Conservation (phyloP, 148 eudicot genomes). For the Bassia scoparia region DNA sequence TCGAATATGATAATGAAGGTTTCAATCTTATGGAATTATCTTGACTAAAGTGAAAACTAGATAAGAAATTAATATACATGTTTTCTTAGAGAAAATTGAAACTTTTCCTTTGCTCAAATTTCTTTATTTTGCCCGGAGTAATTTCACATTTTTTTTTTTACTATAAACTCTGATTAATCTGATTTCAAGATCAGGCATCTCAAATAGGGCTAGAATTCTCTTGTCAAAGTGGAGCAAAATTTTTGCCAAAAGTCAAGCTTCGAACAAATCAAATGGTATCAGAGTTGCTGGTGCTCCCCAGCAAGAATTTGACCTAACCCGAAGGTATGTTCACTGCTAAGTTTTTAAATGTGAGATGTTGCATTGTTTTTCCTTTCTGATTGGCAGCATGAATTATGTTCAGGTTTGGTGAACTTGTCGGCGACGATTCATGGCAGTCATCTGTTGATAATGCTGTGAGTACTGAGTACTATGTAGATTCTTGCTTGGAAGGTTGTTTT, state of each 20-base stretch:
- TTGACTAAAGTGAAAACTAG: too few relatives aligned
- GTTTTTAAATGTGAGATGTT: not conserved
- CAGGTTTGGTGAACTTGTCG: slow-evolving; percentile 82
- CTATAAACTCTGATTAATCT: slow-evolving; percentile 54
- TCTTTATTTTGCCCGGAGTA: not conserved
- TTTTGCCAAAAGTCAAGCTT: slow-evolving; percentile 67
- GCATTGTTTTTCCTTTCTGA: not conserved
- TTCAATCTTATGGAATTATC: too few relatives aligned
- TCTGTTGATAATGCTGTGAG: slow-evolving; percentile 53
- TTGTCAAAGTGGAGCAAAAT: slow-evolving; percentile 85
- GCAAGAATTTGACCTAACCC: slow-evolving; percentile 65
- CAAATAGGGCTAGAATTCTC: slow-evolving; percentile 79
- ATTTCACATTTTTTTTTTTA: slow-evolving; percentile 1
- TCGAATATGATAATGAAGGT: too few relatives aligned
- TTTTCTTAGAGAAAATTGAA: too few relatives aligned
- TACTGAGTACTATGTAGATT: slow-evolving; percentile 1
- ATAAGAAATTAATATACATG: too few relatives aligned
- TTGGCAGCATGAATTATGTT: slow-evolving; percentile 14
- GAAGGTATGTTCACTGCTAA: slow-evolving; percentile 48
- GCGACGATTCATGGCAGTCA: slow-evolving; percentile 56
- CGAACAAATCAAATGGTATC: slow-evolving; percentile 48
- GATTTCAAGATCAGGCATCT: slow-evolving; percentile 86
- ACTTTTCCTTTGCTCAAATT: not conserved
- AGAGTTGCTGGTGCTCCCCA: slow-evolving; percentile 49
- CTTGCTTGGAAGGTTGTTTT: slow-evolving; percentile 15